Conservation (phyloP, 768 basidiomycete genomes). For the Lactifluus subvellereus region DNA sequence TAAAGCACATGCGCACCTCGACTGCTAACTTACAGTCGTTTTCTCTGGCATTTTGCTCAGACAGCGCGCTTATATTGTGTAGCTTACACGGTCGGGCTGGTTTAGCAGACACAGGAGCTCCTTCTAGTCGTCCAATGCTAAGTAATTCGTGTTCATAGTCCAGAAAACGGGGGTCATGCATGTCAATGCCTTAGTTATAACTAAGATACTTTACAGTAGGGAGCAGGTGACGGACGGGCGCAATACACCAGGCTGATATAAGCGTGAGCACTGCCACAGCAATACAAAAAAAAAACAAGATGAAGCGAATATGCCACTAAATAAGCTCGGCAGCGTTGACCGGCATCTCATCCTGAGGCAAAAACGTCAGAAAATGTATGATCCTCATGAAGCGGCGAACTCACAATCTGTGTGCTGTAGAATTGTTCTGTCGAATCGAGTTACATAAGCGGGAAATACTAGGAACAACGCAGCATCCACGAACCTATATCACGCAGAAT, state of each 20-base stretch:
- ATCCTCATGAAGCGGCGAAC: conserved; percentile 24
- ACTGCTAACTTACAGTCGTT: neutral
- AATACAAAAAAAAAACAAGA: conserved; percentile 11
- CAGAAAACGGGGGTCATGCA: neutral
- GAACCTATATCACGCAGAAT: conserved; percentile 94
- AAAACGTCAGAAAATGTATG: conserved; percentile 25
- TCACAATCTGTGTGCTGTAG: conserved; percentile 90
- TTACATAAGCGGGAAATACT: neutral
- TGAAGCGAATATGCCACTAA: conserved; percentile 35
- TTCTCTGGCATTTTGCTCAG: neutral
- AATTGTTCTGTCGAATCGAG: conserved; percentile 67
- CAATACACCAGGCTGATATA: conserved; percentile 10
- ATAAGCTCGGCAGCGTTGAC: conserved; percentile 97
- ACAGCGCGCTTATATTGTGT: neutral
- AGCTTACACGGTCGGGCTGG: neutral
- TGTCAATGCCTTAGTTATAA: conserved; percentile 3
- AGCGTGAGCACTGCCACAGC: conserved; percentile 8
- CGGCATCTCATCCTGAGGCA: conserved; percentile 89
- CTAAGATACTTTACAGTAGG: conserved; percentile 21
- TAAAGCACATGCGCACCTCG: neutral
- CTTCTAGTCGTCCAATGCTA: neutral
- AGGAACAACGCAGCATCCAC: conserved; percentile 27
- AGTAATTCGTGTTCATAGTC: conserved; percentile 2
- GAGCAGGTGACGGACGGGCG: neutral
- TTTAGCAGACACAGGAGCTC: neutral